Base-by-base conservation (phyloP, 305 asterid genomes). In the Salvia sclarea region DNA sequence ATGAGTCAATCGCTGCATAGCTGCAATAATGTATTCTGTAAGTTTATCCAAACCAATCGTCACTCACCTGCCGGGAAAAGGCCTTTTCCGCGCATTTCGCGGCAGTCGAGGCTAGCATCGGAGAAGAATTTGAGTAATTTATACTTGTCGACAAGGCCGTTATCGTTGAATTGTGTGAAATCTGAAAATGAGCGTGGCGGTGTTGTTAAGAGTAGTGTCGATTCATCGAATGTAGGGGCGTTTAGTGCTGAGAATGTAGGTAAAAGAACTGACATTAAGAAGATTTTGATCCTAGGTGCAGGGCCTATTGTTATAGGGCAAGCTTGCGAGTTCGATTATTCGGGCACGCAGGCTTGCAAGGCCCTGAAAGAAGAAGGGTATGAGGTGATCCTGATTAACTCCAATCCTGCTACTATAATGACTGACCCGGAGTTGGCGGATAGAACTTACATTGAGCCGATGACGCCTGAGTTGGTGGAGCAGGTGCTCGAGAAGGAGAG, bases 291-390 rank as follows among this genome's bases (percentile, higher is more conserved):
- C n/a, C 58, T 94, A 37, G 98, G 99, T 47, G 99, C 99, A 0
- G 99, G 99, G 58, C 99, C 99, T 2, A 91, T 94, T 56, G 99
- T 94, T 54, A 94, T 94, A 13, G 99, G 96, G 30, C 99, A 91
- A 70, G 98, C 99, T 24, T 94, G 97, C 10, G 99, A 91, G 83
- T 94, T 91, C 11, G 96, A 89, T 83, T 94, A 94, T 65, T 94
- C 99, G 2, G 99, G 98, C 5, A 94, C 98, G 4, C 99, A 91
- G 73, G 98, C 99, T 54, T 91, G 99, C 79, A 94, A 94, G 66
- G 96, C 99, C 6, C 95, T 91, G n/a, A 89, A 80, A 50, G 99
- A 94, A 68, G 97, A 94, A 83, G 99, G 99, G 61, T 94, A 94
- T 73, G 83, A 89, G 81, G 98, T 94, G 12, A 82, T 91, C 30